Evolutionary conservation across 208 protist genomes (phyloP).

Genomic region (Acanthamoeba castellanii): DNA sequence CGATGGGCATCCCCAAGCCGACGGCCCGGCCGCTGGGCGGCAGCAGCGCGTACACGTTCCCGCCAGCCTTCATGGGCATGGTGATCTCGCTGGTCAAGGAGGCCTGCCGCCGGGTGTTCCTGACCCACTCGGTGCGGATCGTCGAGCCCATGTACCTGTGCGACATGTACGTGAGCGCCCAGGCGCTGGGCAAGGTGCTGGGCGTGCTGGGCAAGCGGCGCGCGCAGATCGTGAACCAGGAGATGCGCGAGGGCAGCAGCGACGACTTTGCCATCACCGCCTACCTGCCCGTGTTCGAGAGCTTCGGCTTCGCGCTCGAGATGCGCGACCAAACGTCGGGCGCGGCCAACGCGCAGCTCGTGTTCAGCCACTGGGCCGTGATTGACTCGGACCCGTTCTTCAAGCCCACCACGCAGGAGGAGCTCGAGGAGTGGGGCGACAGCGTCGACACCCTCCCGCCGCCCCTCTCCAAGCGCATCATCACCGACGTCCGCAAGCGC

Average conservation of each 20-base stretch:
- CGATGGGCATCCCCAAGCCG: constrained; percentile 36
- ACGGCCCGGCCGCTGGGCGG: neutral
- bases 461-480: constrained; percentile 84
- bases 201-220: constrained; percentile 80
- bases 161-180: constrained; percentile 87
- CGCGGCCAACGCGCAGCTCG: constrained; percentile 96
- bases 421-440: constrained; percentile 44
- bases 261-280: constrained; percentile 96
- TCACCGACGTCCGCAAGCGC: constrained; percentile 89
- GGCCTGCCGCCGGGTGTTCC: neutral
- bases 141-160: constrained; percentile 67
- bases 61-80: constrained; percentile 17
- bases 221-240: constrained; percentile 95
- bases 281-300: constrained; percentile 96
- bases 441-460: constrained; percentile 86
- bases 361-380: constrained; percentile 95
- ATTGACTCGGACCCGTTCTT: constrained; percentile 97
- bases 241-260: constrained; percentile 96
- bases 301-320: constrained; percentile 97
- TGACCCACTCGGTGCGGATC: constrained; percentile 52
- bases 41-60: constrained; percentile 18
- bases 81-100: constrained; percentile 67
- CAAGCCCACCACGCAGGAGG: constrained; percentile 96
- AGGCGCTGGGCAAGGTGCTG: constrained; percentile 89
- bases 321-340: constrained; percentile 93